Evolutionary conservation across 371 early-diverging fungal genomes (phyloP), one percentile per base, ranked within the genome.

Genomic region (Choanephora cucurbitarum): DNA sequence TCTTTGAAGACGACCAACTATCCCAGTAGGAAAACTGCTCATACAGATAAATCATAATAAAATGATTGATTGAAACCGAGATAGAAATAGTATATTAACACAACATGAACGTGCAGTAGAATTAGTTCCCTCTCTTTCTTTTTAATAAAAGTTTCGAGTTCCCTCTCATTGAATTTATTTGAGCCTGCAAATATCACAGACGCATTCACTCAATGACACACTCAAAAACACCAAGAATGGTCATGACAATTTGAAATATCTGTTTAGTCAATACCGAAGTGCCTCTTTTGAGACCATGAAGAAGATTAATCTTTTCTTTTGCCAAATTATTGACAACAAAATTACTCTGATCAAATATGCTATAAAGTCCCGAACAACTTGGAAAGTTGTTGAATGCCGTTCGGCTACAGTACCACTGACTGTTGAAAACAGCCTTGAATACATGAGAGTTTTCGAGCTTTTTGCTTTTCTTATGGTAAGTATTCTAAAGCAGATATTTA

Each of bases 271-370:
- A 11, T 62, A 62, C 39, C 43, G 49, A 1, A 53, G 52, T 33
- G 53, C 62, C 10, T 62, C 62, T 17, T 57, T 57, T 28, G 17
- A 48, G 0, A 62, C 62, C 11, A 52, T 62, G 8, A 62, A 62
- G 48, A 60, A 62, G 39, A 24, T 51, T 1, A 23, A 51, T 6
- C 0, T 57, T 22, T 62, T 47, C 37, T 56, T 52, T 15, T 52
- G 52, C 40, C 62, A 62, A 52, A 57, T 62, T 1, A 62, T 62
- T 37, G 17, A 57, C n/a, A 62, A 49, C 31, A 62, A 57, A 44
- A 41, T 54, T 15, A 62, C 63, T 39, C n/a, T 57, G 40, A 44
- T 57, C 39, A 47, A 48, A 49, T 62, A 62, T 21, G 4, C 45
- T 39, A 37, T 60, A 23, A 31, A 53, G 24, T 49, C 60, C 19